A percentile compares a stretch with the other conserved stretches of the same genome.
Evolutionary conservation across 176 grass and related monocot species (phyloP).

Genomic region (Luzula sylvatica): DNA sequence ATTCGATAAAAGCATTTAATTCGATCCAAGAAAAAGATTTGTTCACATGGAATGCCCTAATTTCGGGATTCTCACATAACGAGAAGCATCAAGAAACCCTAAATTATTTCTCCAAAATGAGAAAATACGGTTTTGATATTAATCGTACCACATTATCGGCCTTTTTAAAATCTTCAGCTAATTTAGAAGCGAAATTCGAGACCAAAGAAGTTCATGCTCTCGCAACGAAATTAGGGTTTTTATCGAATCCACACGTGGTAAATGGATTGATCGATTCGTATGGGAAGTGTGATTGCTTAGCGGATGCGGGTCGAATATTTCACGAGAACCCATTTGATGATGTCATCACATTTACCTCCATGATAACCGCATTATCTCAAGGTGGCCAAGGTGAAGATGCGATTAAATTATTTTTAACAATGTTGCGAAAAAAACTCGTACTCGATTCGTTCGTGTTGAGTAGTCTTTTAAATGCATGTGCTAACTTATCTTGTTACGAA

Average conservation of each 20-base stretch:
- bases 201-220: constrained; percentile 59
- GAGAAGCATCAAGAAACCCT: constrained; percentile 35
- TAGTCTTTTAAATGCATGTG: constrained; percentile 73
- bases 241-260: constrained; percentile 59
- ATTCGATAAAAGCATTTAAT: constrained; percentile 50
- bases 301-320: constrained; percentile 45
- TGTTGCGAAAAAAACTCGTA: constrained; percentile 56
- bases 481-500: constrained; percentile 78
- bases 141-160: constrained; percentile 60
- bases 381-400: constrained; percentile 57
- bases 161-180: constrained; percentile 68
- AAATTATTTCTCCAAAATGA: constrained; percentile 50
- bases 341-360: constrained; percentile 66
- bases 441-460: constrained; percentile 72
- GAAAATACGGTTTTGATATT: constrained; percentile 41
- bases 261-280: constrained; percentile 85
- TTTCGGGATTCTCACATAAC: constrained; percentile 56
- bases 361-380: constrained; percentile 73
- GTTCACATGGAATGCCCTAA: constrained; percentile 70
- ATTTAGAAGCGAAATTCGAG: constrained; percentile 33
- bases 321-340: constrained; percentile 44
- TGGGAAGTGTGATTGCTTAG: constrained; percentile 53
- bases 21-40: constrained; percentile 37
- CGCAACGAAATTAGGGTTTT: constrained; percentile 41
- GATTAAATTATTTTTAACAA: constrained; percentile 60